These are phyloP conservation scores for Musa troglodytarum DNA, from an alignment of 176 grass and related monocot species.

Conservation along the genomic window DNA sequence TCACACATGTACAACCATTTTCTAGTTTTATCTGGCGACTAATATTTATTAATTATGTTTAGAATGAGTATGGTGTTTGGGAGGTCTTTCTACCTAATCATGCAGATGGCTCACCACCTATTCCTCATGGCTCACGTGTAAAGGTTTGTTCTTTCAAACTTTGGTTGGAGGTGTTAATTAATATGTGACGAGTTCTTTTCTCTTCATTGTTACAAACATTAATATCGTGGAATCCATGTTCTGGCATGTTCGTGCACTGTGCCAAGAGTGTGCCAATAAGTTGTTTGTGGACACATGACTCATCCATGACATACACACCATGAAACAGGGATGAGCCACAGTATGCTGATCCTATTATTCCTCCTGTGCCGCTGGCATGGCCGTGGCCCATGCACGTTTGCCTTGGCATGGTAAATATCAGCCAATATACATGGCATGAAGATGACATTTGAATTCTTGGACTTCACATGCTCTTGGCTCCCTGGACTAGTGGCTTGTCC, in stretches of 20 bases:
- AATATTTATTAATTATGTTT: slow-evolving; percentile 25
- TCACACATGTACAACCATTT: slow-evolving; percentile 10
- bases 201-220: not conserved
- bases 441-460: too few relatives aligned
- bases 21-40: slow-evolving; percentile 22
- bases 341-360: too few relatives aligned
- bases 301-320: too few relatives aligned
- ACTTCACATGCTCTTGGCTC: too few relatives aligned
- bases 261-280: not conserved
- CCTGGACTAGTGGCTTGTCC: too few relatives aligned
- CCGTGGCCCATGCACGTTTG: too few relatives aligned
- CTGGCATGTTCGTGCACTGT: not conserved
- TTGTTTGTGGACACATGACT: not conserved
- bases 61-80: slow-evolving; percentile 90
- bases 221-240: not conserved
- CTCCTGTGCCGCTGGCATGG: too few relatives aligned
- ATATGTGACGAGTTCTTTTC: not conserved
- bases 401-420: too few relatives aligned
- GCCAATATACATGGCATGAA: too few relatives aligned
- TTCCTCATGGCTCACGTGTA: slow-evolving; percentile 77
- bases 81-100: slow-evolving; percentile 89
- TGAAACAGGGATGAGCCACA: too few relatives aligned
- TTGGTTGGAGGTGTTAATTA: not conserved
- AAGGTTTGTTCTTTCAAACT: slow-evolving; percentile 36
- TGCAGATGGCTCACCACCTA: slow-evolving; percentile 69